Evolutionary conservation across 805 yeast species (phyloP), one percentile per base, ranked within the genome.

Genomic region (Candida piceae): DNA sequence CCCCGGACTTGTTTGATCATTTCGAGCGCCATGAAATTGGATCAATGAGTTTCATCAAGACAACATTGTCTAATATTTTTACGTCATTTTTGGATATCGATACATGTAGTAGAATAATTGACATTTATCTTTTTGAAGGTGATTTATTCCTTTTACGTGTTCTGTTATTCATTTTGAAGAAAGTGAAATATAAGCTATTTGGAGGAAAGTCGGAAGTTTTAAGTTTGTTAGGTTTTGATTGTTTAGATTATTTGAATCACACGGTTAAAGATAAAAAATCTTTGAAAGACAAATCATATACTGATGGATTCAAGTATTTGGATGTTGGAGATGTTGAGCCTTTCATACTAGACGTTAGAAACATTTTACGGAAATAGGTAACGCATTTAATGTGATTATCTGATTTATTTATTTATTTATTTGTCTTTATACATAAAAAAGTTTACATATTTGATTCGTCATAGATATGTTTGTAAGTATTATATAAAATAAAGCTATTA

Each of bases 121-220:
- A 82, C 52, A 62, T 80, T 5, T 69, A 68, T 52, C 52, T 79
- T 9, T 78, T 79, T 52, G 86, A 80, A 51, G 78, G 80, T 7
- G 84, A 76, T 45, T 57, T 70, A 2, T 66, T 78, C 44, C 50
- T 81, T 33, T 57, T 77, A 29, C 66, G 81, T 16, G 66, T 70
- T 9, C 62, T 72, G 2, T 53, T 81, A n/a, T 83, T 76, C 0
- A 52, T 78, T 11, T 51, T 82, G 29, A 63, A 65, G 17, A 62
- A 64, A 29, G 58, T 74, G 15, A 72, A 70, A 31, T 72, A 67
- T 39, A 72, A 70, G 46, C 62, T 80, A 22, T 77, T 67, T 51
- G 84, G 79, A 2, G 46, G 65, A 27, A 62, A 62, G 31, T 48
- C 60, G 16, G 84, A 78, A 48, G 59, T 75, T n/a, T 39, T 70